Base-by-base conservation (phyloP, 106 monocot species). In the Acanthochlamys bracteata region DNA sequence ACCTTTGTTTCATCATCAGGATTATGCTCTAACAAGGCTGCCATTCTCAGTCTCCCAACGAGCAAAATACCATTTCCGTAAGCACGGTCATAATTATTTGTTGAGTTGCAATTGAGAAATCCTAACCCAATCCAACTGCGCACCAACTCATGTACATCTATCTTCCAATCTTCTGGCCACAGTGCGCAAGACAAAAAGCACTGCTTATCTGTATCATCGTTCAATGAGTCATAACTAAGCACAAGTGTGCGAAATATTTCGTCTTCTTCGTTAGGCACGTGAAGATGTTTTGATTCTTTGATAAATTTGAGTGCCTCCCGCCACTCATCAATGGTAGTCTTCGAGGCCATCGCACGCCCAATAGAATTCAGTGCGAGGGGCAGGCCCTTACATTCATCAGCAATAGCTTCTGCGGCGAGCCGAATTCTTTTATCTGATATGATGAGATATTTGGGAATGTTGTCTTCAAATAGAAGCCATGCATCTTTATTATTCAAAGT, bases 41-140 rank as follows among this genome's bases (percentile, higher is more conserved):
- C 65, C 22, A n/a, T 57, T 25, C 17, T 24, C 39, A 82, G 41
- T 7, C 10, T 27, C 15, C 33, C 42, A 14, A 82, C 61, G 0
- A 57, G 25, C 0, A 20, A 1, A 23, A 69, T 20, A 20, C 81
- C 81, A 13, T 7, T 55, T n/a, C 23, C 39, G 24, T 53, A 62
- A 2, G 53, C 58, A 21, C 55, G 61, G 20, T 51, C 24, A 23
- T 61, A 53, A 41, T 60, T 54, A 10, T 22, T 22, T 2, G 25
- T n/a, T 13, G 53, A 66, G 20, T 20, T 10, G 13, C 46, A 42
- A 12, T 68, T 20, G 14, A 82, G 20, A 7, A 77, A 22, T 4
- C 73, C 73, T 10, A 69, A 46, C 4, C 82, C 82, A 40, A 82
- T 49, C 76, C 76, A 82, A 47, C 55, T 69, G 15, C 69, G 23